A percentile compares a stretch with the other conserved stretches of the same genome.
Evolutionary conservation across 1,284 basidiomycete genomes (phyloP).

Genomic region (Ustilago lituana): DNA sequence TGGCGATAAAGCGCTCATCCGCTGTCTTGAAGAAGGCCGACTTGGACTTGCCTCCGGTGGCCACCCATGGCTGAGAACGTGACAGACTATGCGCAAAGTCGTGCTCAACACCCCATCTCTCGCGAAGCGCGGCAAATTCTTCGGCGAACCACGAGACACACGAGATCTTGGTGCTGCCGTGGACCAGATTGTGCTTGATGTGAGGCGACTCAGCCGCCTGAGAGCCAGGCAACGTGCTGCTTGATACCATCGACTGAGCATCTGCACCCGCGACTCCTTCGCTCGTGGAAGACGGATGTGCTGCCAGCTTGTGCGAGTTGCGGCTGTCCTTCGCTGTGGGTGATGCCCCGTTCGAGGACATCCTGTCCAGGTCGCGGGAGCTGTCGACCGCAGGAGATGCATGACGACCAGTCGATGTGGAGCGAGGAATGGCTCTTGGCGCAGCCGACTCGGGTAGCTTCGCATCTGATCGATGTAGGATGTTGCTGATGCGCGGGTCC

Average conservation of each 20-base stretch:
- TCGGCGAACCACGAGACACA: conserved; percentile 64
- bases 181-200: conserved; percentile 59
- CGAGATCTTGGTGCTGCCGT: conserved; percentile 56
- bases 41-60: conserved; percentile 57
- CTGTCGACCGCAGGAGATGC: conserved; percentile 3
- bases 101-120: conserved; percentile 54
- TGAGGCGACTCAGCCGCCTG: conserved; percentile 50
- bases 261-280: conserved; percentile 23
- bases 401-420: conserved; percentile 7
- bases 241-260: conserved; percentile 34
- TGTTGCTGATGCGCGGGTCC: conserved; percentile 11
- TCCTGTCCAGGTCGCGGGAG: background rate
- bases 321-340: background rate
- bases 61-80: conserved; percentile 52
- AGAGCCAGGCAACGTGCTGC: conserved; percentile 37
- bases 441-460: conserved; percentile 1
- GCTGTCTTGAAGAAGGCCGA: conserved; percentile 57
- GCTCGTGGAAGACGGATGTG: conserved; percentile 20
- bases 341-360: conserved; percentile 2
- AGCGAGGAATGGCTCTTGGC: conserved; percentile 18
- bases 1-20: conserved; percentile 57
- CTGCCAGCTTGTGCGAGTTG: conserved; percentile 12
- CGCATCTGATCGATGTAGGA: background rate
- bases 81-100: conserved; percentile 56
- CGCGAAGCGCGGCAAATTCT: conserved; percentile 57